These are phyloP conservation scores for Paramecium tetraurelia DNA, from an alignment of 73 alveolate genomes.

Conservation along the genomic window DNA sequence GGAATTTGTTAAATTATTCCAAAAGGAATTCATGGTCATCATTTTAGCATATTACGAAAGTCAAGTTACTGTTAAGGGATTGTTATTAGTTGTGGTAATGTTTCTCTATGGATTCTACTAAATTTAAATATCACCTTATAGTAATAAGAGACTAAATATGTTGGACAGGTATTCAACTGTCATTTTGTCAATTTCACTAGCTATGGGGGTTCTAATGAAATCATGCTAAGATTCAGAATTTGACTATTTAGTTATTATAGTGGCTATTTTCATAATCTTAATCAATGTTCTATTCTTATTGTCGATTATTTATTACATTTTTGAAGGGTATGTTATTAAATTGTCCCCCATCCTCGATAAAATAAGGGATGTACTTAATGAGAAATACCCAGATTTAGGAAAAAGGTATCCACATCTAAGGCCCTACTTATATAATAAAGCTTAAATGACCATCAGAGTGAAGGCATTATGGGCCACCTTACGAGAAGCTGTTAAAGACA, in stretches of 20 bases:
- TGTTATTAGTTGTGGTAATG: slow-evolving; percentile 8
- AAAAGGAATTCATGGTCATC: slow-evolving; percentile 47
- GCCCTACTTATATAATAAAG: neutral
- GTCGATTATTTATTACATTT: neutral
- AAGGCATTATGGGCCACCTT: neutral
- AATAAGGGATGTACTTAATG: neutral
- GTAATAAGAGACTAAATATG: slow-evolving; percentile 41
- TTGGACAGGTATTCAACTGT: slow-evolving; percentile 42
- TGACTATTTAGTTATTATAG: neutral
- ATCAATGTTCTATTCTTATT: slow-evolving; percentile 5
- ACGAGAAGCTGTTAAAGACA: neutral
- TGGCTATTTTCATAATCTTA: neutral
- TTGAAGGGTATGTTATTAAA: neutral
- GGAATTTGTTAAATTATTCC: slow-evolving; percentile 55
- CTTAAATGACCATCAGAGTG: neutral
- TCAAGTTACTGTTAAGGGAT: slow-evolving; percentile 37
- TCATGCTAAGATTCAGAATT: neutral
- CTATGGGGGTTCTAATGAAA: slow-evolving; percentile 15
- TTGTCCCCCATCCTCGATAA: neutral
- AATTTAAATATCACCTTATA: slow-evolving; percentile 41
- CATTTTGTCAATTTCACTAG: neutral
- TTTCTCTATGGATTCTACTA: neutral
- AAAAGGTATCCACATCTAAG: neutral
- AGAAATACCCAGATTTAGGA: neutral
- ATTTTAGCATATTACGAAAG: neutral